Conservation (phyloP, 164 flowering plant species). For the Echeveria elegans region DNA sequence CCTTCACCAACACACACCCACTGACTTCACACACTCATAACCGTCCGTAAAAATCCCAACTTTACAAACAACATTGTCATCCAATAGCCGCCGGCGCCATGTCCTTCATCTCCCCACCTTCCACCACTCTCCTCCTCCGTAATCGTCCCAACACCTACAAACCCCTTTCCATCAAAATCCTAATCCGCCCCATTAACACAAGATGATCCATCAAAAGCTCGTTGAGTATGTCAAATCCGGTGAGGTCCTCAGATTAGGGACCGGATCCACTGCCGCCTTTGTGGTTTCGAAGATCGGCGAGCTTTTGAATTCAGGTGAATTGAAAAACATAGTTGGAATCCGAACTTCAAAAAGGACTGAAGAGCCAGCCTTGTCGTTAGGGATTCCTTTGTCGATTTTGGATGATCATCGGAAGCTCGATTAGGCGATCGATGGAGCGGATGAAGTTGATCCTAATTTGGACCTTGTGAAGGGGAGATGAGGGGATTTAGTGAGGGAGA, state of each 20-base stretch:
- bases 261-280: too few species aligned
- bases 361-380: slow-evolving; percentile 38
- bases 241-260: slow-evolving; percentile 84
- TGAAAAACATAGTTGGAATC: slow-evolving; percentile 46
- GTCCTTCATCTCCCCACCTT: too few species aligned
- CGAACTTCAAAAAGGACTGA: slow-evolving; percentile 47
- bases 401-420: slow-evolving; percentile 37
- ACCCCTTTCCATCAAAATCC: too few species aligned
- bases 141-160: too few species aligned
- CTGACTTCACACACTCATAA: too few species aligned
- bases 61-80: too few species aligned
- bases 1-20: too few species aligned
- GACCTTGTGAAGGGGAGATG: slow-evolving; percentile 52
- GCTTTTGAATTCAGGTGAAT: slow-evolving; percentile 32
- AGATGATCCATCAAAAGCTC: too few species aligned
- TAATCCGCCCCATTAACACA: too few species aligned
- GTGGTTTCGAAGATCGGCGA: slow-evolving; percentile 63
- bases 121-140: too few species aligned
- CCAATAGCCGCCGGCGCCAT: too few species aligned
- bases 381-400: slow-evolving; percentile 37
- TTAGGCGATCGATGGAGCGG: slow-evolving; percentile 56
- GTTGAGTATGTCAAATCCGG: slow-evolving; percentile 70
- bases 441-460: slow-evolving; percentile 47
- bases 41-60: too few species aligned
- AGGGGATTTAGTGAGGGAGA: slow-evolving; percentile 44